Percentiles rank a stretch among this genome's conserved stretches.
Evolutionary conservation across 495 filamentous ascomycete species (phyloP).

Genomic region (Evansstolkia leycettana): DNA sequence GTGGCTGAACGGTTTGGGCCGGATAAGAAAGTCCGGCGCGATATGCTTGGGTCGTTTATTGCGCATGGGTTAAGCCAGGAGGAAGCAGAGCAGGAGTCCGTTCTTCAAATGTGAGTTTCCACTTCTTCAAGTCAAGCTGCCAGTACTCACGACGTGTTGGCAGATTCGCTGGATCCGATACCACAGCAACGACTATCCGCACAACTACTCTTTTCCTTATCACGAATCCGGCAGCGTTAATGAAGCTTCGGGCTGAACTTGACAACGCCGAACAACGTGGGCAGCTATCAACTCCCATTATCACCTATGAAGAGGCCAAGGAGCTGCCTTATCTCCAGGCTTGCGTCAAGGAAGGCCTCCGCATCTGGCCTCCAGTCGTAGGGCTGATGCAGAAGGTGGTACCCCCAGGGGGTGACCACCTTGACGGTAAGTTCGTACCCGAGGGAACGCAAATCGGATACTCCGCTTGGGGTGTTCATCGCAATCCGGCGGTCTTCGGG

Average conservation of each 20-base stretch:
- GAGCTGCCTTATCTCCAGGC: conserved; percentile 40
- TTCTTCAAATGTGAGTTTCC: too few species aligned
- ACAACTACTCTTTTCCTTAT: too few species aligned
- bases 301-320: conserved; percentile 30
- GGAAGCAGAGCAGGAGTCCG: too few species aligned
- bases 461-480: conserved; percentile 17
- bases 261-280: conserved; percentile 27
- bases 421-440: conserved; percentile 38
- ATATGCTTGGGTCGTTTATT: too few species aligned
- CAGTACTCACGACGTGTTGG: too few species aligned
- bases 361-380: conserved; percentile 47
- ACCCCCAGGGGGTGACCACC: conserved; percentile 35
- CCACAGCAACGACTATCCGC: too few species aligned
- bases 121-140: too few species aligned
- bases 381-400: conserved; percentile 53
- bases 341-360: conserved; percentile 47
- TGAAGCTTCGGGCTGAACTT: conserved; percentile 37
- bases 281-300: conserved; percentile 8
- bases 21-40: too few species aligned
- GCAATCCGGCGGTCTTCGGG: conserved; percentile 8
- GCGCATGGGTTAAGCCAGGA: too few species aligned
- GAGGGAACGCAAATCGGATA: conserved; percentile 49
- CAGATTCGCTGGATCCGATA: too few species aligned
- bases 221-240: too few species aligned
- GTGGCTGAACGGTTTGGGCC: too few species aligned